A percentile compares a stretch with the other conserved stretches of the same genome.
Evolutionary conservation across 2,329 filamentous ascomycete genomes (phyloP).

Genomic region (Hypocrella siamensis): DNA sequence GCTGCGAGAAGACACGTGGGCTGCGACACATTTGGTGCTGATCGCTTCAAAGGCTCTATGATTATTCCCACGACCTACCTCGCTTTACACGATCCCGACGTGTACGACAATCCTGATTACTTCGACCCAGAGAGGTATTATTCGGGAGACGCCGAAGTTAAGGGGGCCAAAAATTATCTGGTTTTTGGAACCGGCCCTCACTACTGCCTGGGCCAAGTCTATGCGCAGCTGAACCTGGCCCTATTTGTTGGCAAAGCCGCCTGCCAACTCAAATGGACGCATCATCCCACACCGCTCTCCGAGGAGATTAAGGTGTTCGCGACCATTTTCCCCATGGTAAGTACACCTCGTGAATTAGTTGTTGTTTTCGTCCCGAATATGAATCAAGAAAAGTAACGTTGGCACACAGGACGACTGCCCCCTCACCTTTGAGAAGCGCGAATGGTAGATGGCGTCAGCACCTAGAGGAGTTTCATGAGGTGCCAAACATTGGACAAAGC

Average conservation of each 20-base stretch:
- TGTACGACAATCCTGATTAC: constrained; percentile 75
- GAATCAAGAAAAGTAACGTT: neutral
- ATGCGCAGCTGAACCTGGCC: constrained; percentile 78
- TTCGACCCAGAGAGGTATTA: constrained; percentile 92
- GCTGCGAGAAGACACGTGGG: too few species aligned
- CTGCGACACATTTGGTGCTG: neutral
- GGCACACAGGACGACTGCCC: constrained; percentile 60
- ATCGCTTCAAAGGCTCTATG: constrained; percentile 52
- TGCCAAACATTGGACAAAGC: too few species aligned
- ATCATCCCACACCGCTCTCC: constrained; percentile 65
- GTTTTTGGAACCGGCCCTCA: constrained; percentile 93
- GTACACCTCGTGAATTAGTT: constrained; percentile 13
- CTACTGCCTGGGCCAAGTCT: constrained; percentile 90
- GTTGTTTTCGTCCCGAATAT: neutral
- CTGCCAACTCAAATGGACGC: constrained; percentile 76
- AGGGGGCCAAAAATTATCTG: constrained; percentile 82
- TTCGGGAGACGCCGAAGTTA: constrained; percentile 72
- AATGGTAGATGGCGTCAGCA: constrained; percentile 21
- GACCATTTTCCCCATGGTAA: constrained; percentile 90
- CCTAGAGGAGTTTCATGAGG: too few species aligned
- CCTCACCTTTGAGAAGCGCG: constrained; percentile 49
- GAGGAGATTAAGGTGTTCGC: constrained; percentile 98
- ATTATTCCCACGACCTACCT: constrained; percentile 84
- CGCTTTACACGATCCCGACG: constrained; percentile 80
- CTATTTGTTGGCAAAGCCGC: constrained; percentile 83